Percentiles rank a stretch among this genome's conserved stretches.
phyloP scores from a whole-genome alignment of 148 eudicot species.

The Spergularia marina region DNA sequence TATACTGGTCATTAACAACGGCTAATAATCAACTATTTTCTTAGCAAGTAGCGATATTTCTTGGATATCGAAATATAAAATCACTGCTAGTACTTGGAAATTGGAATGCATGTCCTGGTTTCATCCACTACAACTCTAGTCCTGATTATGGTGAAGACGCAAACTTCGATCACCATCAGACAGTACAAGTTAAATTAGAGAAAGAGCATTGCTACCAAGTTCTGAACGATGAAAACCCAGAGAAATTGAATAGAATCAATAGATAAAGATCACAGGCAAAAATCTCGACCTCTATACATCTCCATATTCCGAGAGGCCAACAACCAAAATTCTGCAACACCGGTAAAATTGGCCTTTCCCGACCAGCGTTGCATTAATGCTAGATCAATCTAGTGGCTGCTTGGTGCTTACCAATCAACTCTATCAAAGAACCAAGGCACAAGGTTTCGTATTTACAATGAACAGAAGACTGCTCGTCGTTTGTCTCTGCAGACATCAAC shows the following conservation, averaged over 20 bases:
- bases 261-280: neutral
- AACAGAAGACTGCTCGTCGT: conserved; percentile 38
- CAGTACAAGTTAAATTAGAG: neutral
- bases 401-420: conserved; percentile 52
- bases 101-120: too few relatives aligned
- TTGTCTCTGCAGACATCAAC: conserved; percentile 39
- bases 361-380: conserved; percentile 21
- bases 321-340: conserved; percentile 6
- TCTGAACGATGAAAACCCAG: neutral
- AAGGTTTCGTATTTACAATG: conserved; percentile 83
- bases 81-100: too few relatives aligned
- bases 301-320: neutral
- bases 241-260: neutral
- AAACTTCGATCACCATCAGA: too few relatives aligned
- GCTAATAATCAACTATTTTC: too few relatives aligned
- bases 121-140: too few relatives aligned
- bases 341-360: conserved; percentile 9
- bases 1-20: too few relatives aligned
- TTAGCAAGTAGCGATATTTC: too few relatives aligned
- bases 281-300: neutral
- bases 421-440: conserved; percentile 84
- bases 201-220: neutral
- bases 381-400: conserved; percentile 44
- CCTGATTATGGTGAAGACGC: too few relatives aligned
- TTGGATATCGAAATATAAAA: too few relatives aligned